Evolutionary conservation across 2,329 filamentous ascomycete species (phyloP).

Genomic region (Paraconiothyrium brasiliense): DNA sequence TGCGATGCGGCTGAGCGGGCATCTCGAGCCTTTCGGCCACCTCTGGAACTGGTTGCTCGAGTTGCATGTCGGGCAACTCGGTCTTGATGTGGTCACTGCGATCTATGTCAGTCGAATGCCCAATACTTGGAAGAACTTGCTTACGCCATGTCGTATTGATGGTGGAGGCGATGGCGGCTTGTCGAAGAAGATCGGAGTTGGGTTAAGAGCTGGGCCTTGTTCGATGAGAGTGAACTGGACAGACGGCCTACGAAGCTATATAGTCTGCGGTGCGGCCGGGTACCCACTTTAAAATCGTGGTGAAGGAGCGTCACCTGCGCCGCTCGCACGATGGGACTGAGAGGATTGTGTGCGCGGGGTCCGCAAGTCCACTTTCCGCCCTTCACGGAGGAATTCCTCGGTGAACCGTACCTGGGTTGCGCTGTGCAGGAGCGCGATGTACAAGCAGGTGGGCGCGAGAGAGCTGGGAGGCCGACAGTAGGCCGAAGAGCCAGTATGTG

Average conservation of each 20-base stretch:
- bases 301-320: not conserved
- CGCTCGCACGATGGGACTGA: not conserved
- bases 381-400: not conserved
- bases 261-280: not conserved
- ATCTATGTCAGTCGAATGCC: not conserved
- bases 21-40: not conserved
- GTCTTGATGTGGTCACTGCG: not conserved
- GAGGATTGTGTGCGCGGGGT: not conserved
- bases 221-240: not conserved
- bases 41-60: not conserved
- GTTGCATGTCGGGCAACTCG: not conserved
- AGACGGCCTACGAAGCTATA: not conserved
- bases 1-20: not conserved
- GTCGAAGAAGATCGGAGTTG: not conserved
- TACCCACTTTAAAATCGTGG: not conserved
- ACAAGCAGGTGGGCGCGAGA: not conserved
- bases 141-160: constrained; percentile 2
- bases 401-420: not conserved
- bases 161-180: not conserved
- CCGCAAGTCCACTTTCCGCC: not conserved
- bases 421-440: not conserved
- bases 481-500: not conserved
- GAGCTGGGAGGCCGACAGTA: not conserved
- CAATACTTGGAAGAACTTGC: not conserved
- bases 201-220: not conserved